These are phyloP conservation scores for Amauroascus verrucosus DNA, from an alignment of 2,329 filamentous ascomycete genomes.

Conservation along the genomic window DNA sequence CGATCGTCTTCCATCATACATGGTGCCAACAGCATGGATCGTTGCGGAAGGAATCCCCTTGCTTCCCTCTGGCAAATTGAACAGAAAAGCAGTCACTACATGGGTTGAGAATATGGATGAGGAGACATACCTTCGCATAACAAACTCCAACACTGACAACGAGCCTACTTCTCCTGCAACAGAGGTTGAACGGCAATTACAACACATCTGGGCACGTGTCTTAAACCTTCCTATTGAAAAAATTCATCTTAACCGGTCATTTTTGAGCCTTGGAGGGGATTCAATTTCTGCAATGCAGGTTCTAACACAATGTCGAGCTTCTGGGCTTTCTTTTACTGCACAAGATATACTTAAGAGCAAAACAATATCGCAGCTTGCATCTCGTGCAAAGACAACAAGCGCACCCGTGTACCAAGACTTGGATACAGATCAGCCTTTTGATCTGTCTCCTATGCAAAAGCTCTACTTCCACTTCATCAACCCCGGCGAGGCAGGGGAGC, in stretches of 20 bases:
- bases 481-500: constrained; percentile 6
- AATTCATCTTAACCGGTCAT: constrained; percentile 3
- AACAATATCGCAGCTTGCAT: constrained; percentile 8
- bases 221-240: constrained; percentile 26
- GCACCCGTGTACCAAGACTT: background rate
- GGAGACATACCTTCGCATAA: background rate
- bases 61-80: background rate
- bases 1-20: background rate
- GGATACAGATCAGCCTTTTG: constrained; percentile 9
- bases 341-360: constrained; percentile 11
- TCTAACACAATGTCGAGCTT: background rate
- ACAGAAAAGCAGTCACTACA: constrained; percentile 18
- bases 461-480: constrained; percentile 14
- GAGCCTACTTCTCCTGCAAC: background rate
- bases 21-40: constrained; percentile 36
- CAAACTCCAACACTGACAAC: background rate
- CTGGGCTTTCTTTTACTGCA: constrained; percentile 4
- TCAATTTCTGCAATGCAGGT: constrained; percentile 8
- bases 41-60: background rate
- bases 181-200: background rate
- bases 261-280: constrained; percentile 4
- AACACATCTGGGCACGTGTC: constrained; percentile 26
- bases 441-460: constrained; percentile 21
- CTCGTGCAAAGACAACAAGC: background rate
- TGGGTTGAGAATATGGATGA: constrained; percentile 25